Evolutionary conservation across 83 land plant genomes (phyloP).

Genomic region (Picea abies): DNA sequence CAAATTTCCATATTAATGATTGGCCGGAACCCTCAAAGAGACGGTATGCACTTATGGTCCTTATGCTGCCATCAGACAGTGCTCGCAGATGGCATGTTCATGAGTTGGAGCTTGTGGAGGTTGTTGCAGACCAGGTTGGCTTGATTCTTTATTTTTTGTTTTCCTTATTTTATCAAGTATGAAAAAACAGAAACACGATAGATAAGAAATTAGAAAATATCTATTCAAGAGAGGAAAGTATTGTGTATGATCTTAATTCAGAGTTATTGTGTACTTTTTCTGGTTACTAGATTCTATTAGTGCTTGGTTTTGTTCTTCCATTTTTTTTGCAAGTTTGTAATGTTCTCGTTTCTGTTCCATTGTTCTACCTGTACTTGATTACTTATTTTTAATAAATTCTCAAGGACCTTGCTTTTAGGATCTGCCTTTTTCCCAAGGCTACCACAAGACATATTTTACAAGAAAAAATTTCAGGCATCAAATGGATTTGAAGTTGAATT

Average conservation of each 20-base stretch:
- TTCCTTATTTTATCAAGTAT: not conserved
- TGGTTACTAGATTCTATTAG: not conserved
- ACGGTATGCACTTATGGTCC: conserved; percentile 87
- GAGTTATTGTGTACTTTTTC: not conserved
- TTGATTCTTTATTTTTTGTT: not conserved
- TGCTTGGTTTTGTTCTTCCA: conserved; percentile 1
- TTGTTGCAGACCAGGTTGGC: conserved; percentile 92
- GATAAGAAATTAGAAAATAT: not conserved
- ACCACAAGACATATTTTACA: no score
- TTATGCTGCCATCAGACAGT: conserved; percentile 86
- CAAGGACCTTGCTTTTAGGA: not conserved
- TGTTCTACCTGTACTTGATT: not conserved
- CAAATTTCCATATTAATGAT: conserved; percentile 76
- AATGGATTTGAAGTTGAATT: not conserved
- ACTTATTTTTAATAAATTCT: not conserved
- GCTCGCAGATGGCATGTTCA: conserved; percentile 87
- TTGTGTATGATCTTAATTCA: not conserved
- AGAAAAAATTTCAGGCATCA: not conserved
- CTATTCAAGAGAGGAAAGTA: conserved; percentile 5
- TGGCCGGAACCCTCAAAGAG: conserved; percentile 81
- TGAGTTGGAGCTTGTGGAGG: conserved; percentile 93
- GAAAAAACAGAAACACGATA: not conserved
- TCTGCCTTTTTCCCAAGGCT: not conserved
- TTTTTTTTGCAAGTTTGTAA: no score
- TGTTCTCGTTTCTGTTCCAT: no score